Conservation (phyloP, 164 flowering plant genomes). For the Vitis riparia region DNA sequence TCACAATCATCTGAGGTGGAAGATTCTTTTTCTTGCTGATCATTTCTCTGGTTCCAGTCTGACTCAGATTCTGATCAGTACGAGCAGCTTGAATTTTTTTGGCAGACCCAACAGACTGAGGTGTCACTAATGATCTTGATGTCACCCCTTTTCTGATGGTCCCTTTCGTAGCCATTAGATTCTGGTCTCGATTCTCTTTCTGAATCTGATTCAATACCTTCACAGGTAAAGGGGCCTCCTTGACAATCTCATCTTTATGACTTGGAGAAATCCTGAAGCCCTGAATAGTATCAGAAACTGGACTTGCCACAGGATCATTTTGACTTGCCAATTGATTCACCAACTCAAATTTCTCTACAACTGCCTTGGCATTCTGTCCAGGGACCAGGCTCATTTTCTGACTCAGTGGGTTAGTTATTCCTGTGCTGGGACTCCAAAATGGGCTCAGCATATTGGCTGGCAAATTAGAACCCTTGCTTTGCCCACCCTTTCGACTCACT, state of each 20-base stretch:
- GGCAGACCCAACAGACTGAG: neutral
- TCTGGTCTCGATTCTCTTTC: neutral
- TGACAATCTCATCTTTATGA: neutral
- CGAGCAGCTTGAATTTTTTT: neutral
- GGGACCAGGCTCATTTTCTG: neutral
- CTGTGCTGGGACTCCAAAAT: neutral
- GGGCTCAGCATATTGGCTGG: constrained; percentile 14
- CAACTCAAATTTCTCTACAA: constrained; percentile 8
- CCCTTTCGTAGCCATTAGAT: neutral
- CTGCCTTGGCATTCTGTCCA: constrained; percentile 2
- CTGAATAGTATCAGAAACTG: neutral
- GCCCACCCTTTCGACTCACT: neutral
- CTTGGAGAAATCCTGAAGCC: constrained; percentile 9
- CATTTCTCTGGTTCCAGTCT: neutral
- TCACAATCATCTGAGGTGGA: constrained; percentile 7
- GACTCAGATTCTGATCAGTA: neutral
- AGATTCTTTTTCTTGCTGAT: neutral
- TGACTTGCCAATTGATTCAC: neutral
- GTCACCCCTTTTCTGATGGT: neutral
- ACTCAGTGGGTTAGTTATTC: neutral
- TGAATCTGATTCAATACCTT: neutral
- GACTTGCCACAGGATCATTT: constrained; percentile 2
- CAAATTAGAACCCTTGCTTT: neutral
- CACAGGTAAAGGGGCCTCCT: neutral
- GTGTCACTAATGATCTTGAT: constrained; percentile 1